Percentiles rank a stretch among this genome's conserved stretches.
These are phyloP conservation scores for Backusella mclennaniae DNA, from an alignment of 192 early-diverging fungal species.

Conservation along the genomic window DNA sequence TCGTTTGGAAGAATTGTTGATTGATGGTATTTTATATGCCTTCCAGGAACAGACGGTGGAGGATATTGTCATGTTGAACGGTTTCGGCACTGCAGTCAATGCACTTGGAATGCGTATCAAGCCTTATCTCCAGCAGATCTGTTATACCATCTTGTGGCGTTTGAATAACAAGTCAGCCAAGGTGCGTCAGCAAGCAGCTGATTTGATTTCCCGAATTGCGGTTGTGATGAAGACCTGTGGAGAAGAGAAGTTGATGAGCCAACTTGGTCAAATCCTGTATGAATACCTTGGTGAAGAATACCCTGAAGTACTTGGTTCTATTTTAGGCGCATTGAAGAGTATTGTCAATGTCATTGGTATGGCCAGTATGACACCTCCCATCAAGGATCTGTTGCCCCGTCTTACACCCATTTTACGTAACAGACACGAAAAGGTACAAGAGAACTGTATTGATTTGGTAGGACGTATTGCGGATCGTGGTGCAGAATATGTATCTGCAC, in stretches of 20 bases:
- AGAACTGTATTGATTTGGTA: constrained; percentile 92
- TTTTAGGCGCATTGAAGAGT: constrained; percentile 87
- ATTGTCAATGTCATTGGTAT: constrained; percentile 99
- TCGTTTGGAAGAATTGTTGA: constrained; percentile 90
- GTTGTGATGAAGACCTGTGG: constrained; percentile 93
- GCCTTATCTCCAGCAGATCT: constrained; percentile 93
- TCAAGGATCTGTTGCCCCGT: constrained; percentile 94
- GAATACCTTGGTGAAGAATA: constrained; percentile 99
- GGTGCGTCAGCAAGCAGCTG: constrained; percentile 96
- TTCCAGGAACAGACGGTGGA: constrained; percentile 99
- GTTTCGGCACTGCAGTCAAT: constrained; percentile 94
- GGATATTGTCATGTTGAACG: constrained; percentile 89
- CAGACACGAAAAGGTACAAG: constrained; percentile 94
- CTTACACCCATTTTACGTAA: constrained; percentile 99
- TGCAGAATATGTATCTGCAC: constrained; percentile 91
- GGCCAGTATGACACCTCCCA: constrained; percentile 97
- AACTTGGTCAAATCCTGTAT: constrained; percentile 91
- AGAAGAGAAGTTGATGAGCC: constrained; percentile 93
- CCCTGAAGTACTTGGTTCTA: constrained; percentile 96
- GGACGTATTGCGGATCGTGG: constrained; percentile 98
- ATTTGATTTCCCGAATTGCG: constrained; percentile 92
- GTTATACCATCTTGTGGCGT: constrained; percentile 92
- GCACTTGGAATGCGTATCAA: constrained; percentile 86
- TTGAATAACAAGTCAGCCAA: constrained; percentile 96
- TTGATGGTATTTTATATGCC: constrained; percentile 96